phyloP scores from a whole-genome alignment of 441 rosid genomes.

The Populus trichocarpa region DNA sequence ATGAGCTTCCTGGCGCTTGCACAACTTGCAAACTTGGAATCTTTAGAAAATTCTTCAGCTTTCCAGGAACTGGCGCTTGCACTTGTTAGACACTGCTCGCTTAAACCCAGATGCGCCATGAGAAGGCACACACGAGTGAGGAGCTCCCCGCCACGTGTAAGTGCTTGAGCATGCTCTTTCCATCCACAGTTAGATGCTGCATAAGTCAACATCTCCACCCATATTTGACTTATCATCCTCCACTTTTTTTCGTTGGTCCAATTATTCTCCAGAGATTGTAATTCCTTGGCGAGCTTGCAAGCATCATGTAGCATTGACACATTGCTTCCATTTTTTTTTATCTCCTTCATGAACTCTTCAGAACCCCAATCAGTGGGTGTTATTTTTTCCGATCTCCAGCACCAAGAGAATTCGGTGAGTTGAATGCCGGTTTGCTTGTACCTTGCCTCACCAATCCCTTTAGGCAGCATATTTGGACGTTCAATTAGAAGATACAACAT shows the following conservation, averaged over 20 bases:
- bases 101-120: not conserved
- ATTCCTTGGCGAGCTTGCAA: not conserved
- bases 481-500: not conserved
- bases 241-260: not conserved
- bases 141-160: not conserved
- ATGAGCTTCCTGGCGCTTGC: no score
- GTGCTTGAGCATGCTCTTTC: not conserved
- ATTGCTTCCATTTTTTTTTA: fast-evolving
- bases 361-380: not conserved
- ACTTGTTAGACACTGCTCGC: not conserved
- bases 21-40: no score
- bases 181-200: not conserved
- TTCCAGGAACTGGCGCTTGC: not conserved
- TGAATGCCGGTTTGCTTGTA: not conserved
- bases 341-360: not conserved
- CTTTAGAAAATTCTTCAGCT: no score
- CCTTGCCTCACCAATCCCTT: not conserved
- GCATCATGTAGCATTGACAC: not conserved
- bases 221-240: not conserved
- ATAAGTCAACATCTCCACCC: not conserved
- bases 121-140: not conserved
- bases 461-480: not conserved
- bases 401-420: not conserved
- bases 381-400: fast-evolving
- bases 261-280: not conserved